Evolutionary conservation across 1,139 yeast species (phyloP).

Genomic region (Saccharomyces hybrid): DNA sequence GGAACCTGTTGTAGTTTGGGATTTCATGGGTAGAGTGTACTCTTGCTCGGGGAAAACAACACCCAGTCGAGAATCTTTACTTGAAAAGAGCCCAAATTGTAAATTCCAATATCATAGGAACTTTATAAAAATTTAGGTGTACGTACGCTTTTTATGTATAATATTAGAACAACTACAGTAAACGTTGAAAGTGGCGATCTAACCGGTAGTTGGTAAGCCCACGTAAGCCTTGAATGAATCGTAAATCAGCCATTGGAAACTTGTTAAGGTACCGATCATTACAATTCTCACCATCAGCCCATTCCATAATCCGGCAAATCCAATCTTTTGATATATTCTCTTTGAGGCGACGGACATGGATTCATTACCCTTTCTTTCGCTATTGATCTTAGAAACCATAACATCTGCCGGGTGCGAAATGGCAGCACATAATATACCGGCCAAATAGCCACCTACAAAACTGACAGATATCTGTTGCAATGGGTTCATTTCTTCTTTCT

Average conservation of each 20-base stretch:
- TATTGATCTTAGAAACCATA: slow-evolving; percentile 85
- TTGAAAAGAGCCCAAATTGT: too few species aligned
- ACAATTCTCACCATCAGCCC: slow-evolving; percentile 90
- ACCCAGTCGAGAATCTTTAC: neutral
- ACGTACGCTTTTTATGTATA: neutral
- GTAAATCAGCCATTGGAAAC: slow-evolving; percentile 92
- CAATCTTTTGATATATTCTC: slow-evolving; percentile 73
- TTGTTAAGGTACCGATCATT: slow-evolving; percentile 95
- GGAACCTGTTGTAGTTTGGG: neutral
- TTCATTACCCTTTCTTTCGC: slow-evolving; percentile 64
- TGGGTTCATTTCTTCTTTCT: slow-evolving; percentile 47
- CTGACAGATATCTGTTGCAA: slow-evolving; percentile 86
- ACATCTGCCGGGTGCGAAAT: slow-evolving; percentile 97
- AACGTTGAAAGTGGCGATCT: neutral
- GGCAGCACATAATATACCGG: slow-evolving; percentile 90
- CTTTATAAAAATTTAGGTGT: neutral
- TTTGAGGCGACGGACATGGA: slow-evolving; percentile 55
- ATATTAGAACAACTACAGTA: neutral
- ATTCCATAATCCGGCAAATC: slow-evolving; percentile 87
- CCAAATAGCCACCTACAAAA: slow-evolving; percentile 88
- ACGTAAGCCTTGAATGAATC: slow-evolving; percentile 87
- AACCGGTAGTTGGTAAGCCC: slow-evolving; percentile 86
- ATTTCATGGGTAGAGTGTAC: neutral
- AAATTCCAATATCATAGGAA: too few species aligned
- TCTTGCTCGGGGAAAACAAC: neutral